These are phyloP conservation scores for Hsuehochloa calcarea DNA, from an alignment of 176 grass and related monocot species.

Conservation along the genomic window DNA sequence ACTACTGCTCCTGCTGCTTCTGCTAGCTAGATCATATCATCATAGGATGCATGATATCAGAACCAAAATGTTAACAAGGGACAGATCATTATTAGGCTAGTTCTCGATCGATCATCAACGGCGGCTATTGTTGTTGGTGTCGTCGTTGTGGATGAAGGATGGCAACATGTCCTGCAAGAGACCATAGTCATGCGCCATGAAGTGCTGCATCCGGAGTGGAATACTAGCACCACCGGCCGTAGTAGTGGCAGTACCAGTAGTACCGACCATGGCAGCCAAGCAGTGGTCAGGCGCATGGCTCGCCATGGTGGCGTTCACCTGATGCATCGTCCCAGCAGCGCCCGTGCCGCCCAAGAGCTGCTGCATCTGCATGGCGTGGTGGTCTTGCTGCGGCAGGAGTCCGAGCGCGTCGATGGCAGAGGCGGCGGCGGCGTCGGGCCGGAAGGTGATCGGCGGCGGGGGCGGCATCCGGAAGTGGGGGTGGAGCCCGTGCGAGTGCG, in stretches of 20 bases:
- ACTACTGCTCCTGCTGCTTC: background rate
- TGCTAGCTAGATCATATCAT: slow-evolving; percentile 11
- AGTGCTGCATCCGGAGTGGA: slow-evolving; percentile 52
- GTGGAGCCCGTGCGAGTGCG: slow-evolving; percentile 27
- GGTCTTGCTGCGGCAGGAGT: slow-evolving; percentile 18
- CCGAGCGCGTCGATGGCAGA: slow-evolving; percentile 27
- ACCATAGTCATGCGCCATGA: slow-evolving; percentile 67
- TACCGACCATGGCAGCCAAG: slow-evolving; percentile 3
- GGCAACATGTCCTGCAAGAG: slow-evolving; percentile 86
- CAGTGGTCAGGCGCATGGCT: background rate
- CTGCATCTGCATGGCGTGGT: slow-evolving; percentile 30
- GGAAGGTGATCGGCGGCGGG: background rate
- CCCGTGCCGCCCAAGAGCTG: background rate
- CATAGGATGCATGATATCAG: background rate
- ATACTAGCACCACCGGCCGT: background rate
- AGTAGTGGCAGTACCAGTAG: background rate
- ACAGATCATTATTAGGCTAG: slow-evolving; percentile 17
- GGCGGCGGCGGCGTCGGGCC: background rate
- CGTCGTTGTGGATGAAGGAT: slow-evolving; percentile 45
- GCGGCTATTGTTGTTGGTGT: slow-evolving; percentile 8
- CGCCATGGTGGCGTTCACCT: slow-evolving; percentile 16
- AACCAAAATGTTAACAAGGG: slow-evolving; percentile 24
- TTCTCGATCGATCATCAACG: background rate
- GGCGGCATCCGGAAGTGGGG: slow-evolving; percentile 30
- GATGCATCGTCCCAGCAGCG: background rate